These are phyloP conservation scores for Boletus fagicola DNA, from an alignment of 768 basidiomycete species.

Conservation along the genomic window DNA sequence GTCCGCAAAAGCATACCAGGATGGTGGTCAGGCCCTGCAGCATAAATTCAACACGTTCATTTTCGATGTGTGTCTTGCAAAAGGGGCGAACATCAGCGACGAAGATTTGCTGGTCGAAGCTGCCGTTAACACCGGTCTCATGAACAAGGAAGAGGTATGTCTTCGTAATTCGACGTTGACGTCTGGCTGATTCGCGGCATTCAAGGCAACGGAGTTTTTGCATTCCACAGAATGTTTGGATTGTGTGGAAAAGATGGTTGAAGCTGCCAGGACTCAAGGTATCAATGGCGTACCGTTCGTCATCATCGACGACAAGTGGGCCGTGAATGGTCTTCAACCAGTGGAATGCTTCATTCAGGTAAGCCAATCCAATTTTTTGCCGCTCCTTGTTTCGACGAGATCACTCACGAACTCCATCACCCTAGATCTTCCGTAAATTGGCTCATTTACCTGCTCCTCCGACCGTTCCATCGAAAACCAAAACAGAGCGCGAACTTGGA, in stretches of 20 bases:
- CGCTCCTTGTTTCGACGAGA: background rate
- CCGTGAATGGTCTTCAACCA: slow-evolving; percentile 43
- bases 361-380: background rate
- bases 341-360: slow-evolving; percentile 40
- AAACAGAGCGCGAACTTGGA: background rate
- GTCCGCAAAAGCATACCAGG: slow-evolving; percentile 38
- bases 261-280: slow-evolving; percentile 39
- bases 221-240: slow-evolving; percentile 35
- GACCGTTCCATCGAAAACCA: background rate
- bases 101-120: slow-evolving; percentile 34
- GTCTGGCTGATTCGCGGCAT: background rate
- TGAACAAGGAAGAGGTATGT: slow-evolving; percentile 36
- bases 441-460: slow-evolving; percentile 17
- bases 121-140: slow-evolving; percentile 36
- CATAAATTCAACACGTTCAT: slow-evolving; percentile 34
- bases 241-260: slow-evolving; percentile 40
- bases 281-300: slow-evolving; percentile 52
- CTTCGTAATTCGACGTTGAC: background rate
- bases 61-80: slow-evolving; percentile 40
- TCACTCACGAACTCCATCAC: background rate
- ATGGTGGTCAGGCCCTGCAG: slow-evolving; percentile 40
- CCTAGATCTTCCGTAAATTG: slow-evolving; percentile 32
- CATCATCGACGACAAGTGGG: slow-evolving; percentile 46
- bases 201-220: slow-evolving; percentile 41
- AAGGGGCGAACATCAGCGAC: slow-evolving; percentile 36